phyloP scores from a whole-genome alignment of 2,329 filamentous ascomycete species.

The Dothistroma pini region DNA sequence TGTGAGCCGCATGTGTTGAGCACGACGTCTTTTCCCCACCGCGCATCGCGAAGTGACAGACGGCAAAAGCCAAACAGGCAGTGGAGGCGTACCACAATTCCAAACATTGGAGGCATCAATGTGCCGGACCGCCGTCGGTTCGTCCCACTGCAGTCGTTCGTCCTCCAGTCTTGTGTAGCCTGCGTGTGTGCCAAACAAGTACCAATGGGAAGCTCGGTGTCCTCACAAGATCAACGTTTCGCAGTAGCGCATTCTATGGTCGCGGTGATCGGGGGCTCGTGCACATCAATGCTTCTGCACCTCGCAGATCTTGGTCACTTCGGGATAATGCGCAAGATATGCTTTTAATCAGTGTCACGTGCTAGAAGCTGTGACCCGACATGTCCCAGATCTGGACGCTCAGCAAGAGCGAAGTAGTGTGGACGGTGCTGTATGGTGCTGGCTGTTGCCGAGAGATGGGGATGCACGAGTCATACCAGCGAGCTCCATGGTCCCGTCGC shows the following conservation, averaged over 20 bases:
- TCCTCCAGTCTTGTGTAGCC: neutral
- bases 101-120: neutral
- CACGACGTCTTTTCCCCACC: neutral
- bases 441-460: too few species aligned
- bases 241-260: neutral
- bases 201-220: neutral
- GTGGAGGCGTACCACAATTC: neutral
- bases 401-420: too few species aligned
- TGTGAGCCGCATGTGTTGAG: neutral
- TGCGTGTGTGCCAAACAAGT: neutral
- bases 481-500: too few species aligned
- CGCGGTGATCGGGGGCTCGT: neutral
- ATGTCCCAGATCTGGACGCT: too few species aligned
- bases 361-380: too few species aligned
- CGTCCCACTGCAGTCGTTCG: neutral
- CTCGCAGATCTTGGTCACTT: neutral
- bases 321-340: neutral
- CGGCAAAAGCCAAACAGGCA: slow-evolving; percentile 2
- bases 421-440: too few species aligned
- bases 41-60: neutral
- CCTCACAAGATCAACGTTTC: neutral
- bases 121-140: neutral
- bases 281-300: neutral
- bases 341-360: neutral
- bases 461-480: too few species aligned